These are phyloP conservation scores for Jaenimonas drosophilae DNA, from an alignment of 208 protist genomes.

Conservation along the genomic window DNA sequence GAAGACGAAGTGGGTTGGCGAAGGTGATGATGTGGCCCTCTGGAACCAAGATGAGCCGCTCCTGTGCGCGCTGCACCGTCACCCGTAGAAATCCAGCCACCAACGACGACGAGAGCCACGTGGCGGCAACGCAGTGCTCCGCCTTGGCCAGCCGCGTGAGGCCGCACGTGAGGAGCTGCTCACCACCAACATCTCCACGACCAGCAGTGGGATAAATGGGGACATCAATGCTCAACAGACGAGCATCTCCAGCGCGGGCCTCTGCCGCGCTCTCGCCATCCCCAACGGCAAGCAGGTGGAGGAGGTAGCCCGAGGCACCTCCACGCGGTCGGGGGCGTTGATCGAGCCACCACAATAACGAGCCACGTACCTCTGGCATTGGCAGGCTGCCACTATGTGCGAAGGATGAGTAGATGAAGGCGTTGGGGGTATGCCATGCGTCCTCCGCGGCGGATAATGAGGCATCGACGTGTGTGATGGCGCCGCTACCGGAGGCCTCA, in stretches of 20 bases:
- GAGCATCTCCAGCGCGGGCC: slow-evolving; percentile 32
- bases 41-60: slow-evolving; percentile 32
- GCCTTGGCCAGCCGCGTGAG: slow-evolving; percentile 37
- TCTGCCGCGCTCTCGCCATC: slow-evolving; percentile 20
- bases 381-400: slow-evolving; percentile 28
- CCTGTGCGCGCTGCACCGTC: slow-evolving; percentile 40
- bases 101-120: slow-evolving; percentile 31
- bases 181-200: too few species aligned
- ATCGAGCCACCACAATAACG: slow-evolving; percentile 1
- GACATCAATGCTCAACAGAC: slow-evolving; percentile 56
- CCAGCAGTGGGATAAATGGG: too few species aligned
- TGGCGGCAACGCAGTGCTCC: slow-evolving; percentile 42
- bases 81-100: slow-evolving; percentile 24
- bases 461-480: not conserved
- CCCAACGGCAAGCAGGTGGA: slow-evolving; percentile 55
- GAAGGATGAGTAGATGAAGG: not conserved
- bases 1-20: slow-evolving; percentile 3
- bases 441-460: not conserved
- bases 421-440: not conserved
- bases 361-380: slow-evolving; percentile 13
- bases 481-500: not conserved
- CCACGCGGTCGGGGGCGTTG: too few species aligned
- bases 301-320: not conserved
- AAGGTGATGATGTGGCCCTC: too few species aligned
- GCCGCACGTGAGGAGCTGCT: slow-evolving; percentile 50